A percentile compares a stretch with the other conserved stretches of the same genome.
phyloP scores from a whole-genome alignment of 2,329 filamentous ascomycete species.

The Cladosporium sp. region DNA sequence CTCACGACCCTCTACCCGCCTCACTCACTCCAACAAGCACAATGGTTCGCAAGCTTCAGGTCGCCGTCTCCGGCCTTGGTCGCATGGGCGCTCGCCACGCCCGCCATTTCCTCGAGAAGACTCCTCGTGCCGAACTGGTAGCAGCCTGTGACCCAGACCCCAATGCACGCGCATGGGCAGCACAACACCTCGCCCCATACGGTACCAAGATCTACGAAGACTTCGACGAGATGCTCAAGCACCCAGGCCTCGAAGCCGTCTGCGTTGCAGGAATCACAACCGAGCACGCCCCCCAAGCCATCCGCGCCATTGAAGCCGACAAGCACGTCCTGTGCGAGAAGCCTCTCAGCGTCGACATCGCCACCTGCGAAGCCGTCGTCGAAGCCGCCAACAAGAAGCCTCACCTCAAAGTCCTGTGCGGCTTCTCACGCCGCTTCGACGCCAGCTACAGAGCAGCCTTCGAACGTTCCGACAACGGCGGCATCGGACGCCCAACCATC shows the following conservation, averaged over 20 bases:
- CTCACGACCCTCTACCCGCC: not conserved
- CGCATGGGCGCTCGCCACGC: constrained; percentile 55
- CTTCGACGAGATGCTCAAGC: constrained; percentile 59
- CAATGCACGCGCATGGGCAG: constrained; percentile 52
- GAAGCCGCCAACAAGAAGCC: constrained; percentile 41
- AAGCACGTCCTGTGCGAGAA: constrained; percentile 62
- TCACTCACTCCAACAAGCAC: constrained; percentile 14
- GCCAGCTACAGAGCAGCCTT: constrained; percentile 44
- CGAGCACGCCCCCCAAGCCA: constrained; percentile 59
- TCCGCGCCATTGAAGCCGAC: constrained; percentile 56
- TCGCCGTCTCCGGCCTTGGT: constrained; percentile 51
- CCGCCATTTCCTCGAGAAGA: constrained; percentile 49
- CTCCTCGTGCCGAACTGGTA: constrained; percentile 50
- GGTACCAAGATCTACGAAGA: constrained; percentile 57
- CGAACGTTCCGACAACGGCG: constrained; percentile 40
- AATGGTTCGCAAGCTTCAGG: constrained; percentile 45
- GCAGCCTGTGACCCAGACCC: constrained; percentile 50
- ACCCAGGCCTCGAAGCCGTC: constrained; percentile 57
- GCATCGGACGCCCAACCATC: constrained; percentile 45
- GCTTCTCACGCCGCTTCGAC: constrained; percentile 51
- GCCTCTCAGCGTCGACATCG: constrained; percentile 39
- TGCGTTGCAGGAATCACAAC: constrained; percentile 57
- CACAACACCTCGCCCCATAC: constrained; percentile 51
- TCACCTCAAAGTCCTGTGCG: constrained; percentile 48
- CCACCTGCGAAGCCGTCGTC: constrained; percentile 34